Evolutionary conservation across 208 protist species (phyloP).

Genomic region (Strigomonas culicis): DNA sequence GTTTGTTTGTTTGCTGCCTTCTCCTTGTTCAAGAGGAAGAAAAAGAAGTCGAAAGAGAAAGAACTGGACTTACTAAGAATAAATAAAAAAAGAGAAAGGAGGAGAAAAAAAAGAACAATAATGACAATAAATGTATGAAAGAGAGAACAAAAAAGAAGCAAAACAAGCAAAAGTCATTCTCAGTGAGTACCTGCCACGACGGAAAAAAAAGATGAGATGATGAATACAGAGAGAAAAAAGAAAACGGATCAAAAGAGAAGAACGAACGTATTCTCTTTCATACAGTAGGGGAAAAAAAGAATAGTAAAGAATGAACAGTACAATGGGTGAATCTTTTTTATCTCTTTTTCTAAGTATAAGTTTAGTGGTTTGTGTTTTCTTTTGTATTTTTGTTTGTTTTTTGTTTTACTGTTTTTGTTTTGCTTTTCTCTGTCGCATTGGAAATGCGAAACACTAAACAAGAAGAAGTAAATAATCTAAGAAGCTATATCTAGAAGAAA

Average conservation of each 20-base stretch:
- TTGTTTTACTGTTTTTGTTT: not conserved
- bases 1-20: not conserved
- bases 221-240: constrained; percentile 14
- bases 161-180: constrained; percentile 11
- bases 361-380: not conserved
- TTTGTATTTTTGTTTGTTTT: constrained; percentile 2
- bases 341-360: too few relatives aligned
- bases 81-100: constrained; percentile 25
- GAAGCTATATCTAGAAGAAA: not conserved
- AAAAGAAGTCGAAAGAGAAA: constrained; percentile 12
- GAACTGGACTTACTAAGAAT: constrained; percentile 5
- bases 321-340: too few relatives aligned
- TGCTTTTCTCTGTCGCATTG: not conserved
- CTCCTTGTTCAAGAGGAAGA: not conserved
- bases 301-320: too few relatives aligned
- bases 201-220: constrained; percentile 10
- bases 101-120: constrained; percentile 14
- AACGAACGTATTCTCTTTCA: too few relatives aligned
- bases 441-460: not conserved
- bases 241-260: too few relatives aligned
- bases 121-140: constrained; percentile 2
- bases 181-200: too few relatives aligned
- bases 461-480: constrained; percentile 12
- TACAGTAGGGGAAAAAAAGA: too few relatives aligned
- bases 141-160: constrained; percentile 13